Percentiles rank a stretch among this genome's conserved stretches.
These are phyloP conservation scores for Glycyrrhiza uralensis DNA, from an alignment of 306 rosid species.

Conservation along the genomic window DNA sequence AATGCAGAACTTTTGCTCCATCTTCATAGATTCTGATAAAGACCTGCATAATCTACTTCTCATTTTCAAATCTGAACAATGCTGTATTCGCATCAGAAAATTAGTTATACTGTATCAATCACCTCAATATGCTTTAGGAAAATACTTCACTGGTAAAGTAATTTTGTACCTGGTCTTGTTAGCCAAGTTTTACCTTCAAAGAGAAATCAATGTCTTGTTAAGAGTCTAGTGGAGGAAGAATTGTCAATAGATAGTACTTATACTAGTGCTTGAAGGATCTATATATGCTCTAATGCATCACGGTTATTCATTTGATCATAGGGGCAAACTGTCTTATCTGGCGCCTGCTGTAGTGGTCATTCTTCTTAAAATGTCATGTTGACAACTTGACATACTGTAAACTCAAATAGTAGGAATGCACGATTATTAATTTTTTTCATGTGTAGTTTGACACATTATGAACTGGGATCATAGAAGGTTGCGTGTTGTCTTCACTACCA, in stretches of 20 bases:
- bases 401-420: background rate
- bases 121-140: constrained; percentile 10
- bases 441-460: background rate
- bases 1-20: constrained; percentile 12
- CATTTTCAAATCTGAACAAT: background rate
- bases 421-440: too few species aligned
- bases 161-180: background rate
- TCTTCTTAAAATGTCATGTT: constrained; percentile 16
- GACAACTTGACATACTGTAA: background rate
- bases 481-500: constrained; percentile 9
- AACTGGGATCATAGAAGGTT: background rate
- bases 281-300: too few species aligned
- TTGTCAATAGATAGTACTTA: too few species aligned
- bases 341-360: background rate
- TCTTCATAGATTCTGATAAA: background rate
- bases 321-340: too few species aligned
- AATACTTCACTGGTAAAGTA: background rate
- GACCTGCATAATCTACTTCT: constrained; percentile 10
- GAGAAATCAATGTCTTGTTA: background rate
- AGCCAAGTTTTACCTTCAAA: constrained; percentile 6
- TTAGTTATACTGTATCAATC: constrained; percentile 2
- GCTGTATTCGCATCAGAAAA: background rate
- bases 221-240: too few species aligned
- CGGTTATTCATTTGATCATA: too few species aligned
- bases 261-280: too few species aligned